These are phyloP conservation scores for Phialemonium atrogriseum DNA, from an alignment of 2,329 filamentous ascomycete genomes.

Conservation along the genomic window DNA sequence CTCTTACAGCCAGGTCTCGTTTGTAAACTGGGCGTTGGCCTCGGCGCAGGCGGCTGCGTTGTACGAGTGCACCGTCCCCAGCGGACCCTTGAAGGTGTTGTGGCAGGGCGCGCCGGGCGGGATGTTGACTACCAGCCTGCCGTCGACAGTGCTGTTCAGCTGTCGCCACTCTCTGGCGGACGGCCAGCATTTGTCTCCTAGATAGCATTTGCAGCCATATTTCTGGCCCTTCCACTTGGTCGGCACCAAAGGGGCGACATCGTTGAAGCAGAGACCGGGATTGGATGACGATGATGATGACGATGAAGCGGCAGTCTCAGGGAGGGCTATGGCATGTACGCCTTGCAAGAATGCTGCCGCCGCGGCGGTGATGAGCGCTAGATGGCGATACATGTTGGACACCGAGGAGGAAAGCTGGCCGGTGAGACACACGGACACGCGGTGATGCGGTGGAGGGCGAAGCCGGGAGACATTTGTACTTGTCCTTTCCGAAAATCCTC, in stretches of 20 bases:
- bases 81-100: conserved; percentile 26
- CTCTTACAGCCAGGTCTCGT: conserved; percentile 29
- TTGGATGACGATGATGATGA: too few relatives aligned
- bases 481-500: too few relatives aligned
- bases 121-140: conserved; percentile 23
- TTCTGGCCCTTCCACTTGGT: conserved; percentile 9
- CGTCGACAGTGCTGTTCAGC: conserved; percentile 26
- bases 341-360: too few relatives aligned
- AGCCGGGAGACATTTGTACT: too few relatives aligned
- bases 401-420: too few relatives aligned
- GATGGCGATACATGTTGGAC: too few relatives aligned
- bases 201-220: conserved; percentile 19
- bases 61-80: conserved; percentile 26
- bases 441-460: too few relatives aligned
- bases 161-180: conserved; percentile 10
- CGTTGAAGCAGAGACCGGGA: too few relatives aligned
- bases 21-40: conserved; percentile 19
- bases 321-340: too few relatives aligned
- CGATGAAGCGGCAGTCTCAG: too few relatives aligned
- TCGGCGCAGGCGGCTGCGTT: conserved; percentile 24
- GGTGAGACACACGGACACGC: too few relatives aligned
- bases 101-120: conserved; percentile 25
- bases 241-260: conserved; percentile 6
- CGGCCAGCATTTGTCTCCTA: conserved; percentile 18
- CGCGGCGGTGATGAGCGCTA: too few relatives aligned